Conservation (phyloP, 2,329 filamentous ascomycete species). For the Aspergillus sergii region DNA sequence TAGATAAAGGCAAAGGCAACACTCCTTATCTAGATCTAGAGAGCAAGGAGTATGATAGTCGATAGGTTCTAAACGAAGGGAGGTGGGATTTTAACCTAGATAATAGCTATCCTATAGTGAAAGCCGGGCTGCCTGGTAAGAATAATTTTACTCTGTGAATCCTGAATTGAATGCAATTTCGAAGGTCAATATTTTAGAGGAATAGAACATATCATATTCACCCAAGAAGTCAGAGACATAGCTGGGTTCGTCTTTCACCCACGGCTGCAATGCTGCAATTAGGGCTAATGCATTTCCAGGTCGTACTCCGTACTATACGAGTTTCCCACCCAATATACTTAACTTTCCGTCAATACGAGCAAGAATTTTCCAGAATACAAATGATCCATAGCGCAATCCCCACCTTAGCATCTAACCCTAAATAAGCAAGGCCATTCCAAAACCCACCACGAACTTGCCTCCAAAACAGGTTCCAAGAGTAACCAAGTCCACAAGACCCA, state of each 20-base stretch:
- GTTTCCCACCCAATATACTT: too few species aligned
- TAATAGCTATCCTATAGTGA: background rate
- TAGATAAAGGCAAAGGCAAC: background rate
- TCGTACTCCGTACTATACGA: too few species aligned
- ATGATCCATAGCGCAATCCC: too few species aligned
- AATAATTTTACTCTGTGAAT: background rate
- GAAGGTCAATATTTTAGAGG: background rate
- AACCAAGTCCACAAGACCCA: too few species aligned
- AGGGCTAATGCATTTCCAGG: background rate
- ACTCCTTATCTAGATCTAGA: background rate
- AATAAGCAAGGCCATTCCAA: too few species aligned
- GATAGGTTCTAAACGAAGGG: background rate
- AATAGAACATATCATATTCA: background rate
- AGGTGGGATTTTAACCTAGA: background rate
- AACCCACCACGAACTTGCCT: too few species aligned
- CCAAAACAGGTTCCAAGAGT: too few species aligned
- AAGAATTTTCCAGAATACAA: too few species aligned
- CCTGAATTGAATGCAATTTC: background rate
- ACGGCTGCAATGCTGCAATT: background rate
- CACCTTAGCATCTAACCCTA: too few species aligned
- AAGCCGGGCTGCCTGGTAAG: background rate
- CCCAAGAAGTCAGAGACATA: background rate
- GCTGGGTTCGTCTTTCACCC: background rate
- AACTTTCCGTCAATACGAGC: too few species aligned
- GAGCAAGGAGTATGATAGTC: background rate